Conservation (phyloP, 371 early-diverging fungal species). For the Choanephora cucurbitarum region DNA sequence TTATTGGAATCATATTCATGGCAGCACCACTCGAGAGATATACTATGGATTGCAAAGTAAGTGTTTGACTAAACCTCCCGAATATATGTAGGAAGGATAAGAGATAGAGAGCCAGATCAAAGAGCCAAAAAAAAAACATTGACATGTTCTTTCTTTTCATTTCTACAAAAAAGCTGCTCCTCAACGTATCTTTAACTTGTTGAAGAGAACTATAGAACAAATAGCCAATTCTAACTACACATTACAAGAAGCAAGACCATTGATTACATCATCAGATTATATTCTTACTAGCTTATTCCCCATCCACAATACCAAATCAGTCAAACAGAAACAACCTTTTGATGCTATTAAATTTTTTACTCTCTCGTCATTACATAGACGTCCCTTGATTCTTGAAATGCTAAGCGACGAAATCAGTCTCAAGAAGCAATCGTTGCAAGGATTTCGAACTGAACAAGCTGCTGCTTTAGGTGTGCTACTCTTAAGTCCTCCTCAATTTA, state of each 20-base stretch:
- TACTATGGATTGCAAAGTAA: constrained; percentile 67
- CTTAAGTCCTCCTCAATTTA: constrained; percentile 34
- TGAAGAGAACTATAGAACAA: constrained; percentile 24
- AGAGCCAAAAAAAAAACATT: background rate
- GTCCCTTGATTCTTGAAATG: constrained; percentile 51
- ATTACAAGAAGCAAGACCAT: constrained; percentile 18
- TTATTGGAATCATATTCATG: constrained; percentile 70
- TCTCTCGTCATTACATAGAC: constrained; percentile 26
- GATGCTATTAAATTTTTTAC: constrained; percentile 9
- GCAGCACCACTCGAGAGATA: constrained; percentile 43
- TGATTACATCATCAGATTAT: constrained; percentile 31
- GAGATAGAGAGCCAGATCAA: too few species aligned
- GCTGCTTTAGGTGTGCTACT: constrained; percentile 63
- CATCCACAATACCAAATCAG: constrained; percentile 9
- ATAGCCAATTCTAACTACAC: constrained; percentile 2
- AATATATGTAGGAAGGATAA: background rate
- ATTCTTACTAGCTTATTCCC: constrained; percentile 41
- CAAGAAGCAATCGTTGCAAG: constrained; percentile 54
- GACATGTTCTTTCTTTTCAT: background rate
- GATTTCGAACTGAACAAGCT: constrained; percentile 62
- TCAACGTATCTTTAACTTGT: constrained; percentile 36
- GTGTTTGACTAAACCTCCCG: too few species aligned
- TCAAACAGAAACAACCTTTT: constrained; percentile 1
- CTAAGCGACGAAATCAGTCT: constrained; percentile 62
- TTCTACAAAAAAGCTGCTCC: too few species aligned